A percentile compares a stretch with the other conserved stretches of the same genome.
These are phyloP conservation scores for Clausena lansium DNA, from an alignment of 345 rosid genomes.

Conservation along the genomic window DNA sequence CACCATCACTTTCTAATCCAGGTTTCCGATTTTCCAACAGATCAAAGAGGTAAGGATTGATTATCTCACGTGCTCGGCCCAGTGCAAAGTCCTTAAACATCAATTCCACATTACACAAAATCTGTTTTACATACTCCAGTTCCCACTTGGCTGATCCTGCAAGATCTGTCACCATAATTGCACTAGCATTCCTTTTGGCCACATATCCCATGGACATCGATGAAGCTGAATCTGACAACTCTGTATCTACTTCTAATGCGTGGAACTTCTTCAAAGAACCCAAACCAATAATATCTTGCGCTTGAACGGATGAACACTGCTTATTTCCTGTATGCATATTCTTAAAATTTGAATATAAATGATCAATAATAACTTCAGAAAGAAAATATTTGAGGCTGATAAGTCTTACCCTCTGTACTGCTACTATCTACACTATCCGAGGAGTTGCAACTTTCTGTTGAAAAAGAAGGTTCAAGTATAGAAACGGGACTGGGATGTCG, in stretches of 20 bases:
- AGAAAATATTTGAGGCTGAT: not conserved
- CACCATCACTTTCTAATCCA: slow-evolving; percentile 16
- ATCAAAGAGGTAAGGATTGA: slow-evolving; percentile 65
- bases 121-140: slow-evolving; percentile 58
- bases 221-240: slow-evolving; percentile 71
- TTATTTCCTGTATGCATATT: slow-evolving; percentile 44
- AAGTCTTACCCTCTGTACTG: slow-evolving; percentile 43
- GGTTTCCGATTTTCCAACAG: slow-evolving; percentile 55
- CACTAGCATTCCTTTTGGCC: slow-evolving; percentile 26
- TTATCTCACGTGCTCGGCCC: slow-evolving; percentile 40
- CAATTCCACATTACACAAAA: slow-evolving; percentile 53
- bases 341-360: slow-evolving; percentile 8
- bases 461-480: slow-evolving; percentile 55
- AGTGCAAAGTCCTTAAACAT: slow-evolving; percentile 65
- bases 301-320: slow-evolving; percentile 53
- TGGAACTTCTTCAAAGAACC: slow-evolving; percentile 37
- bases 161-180: slow-evolving; percentile 12
- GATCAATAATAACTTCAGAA: not conserved
- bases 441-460: slow-evolving; percentile 63
- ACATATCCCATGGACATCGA: slow-evolving; percentile 38
- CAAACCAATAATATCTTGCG: slow-evolving; percentile 41
- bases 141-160: slow-evolving; percentile 50
- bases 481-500: slow-evolving; percentile 76
- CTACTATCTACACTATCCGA: slow-evolving; percentile 54
- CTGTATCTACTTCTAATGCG: slow-evolving; percentile 46